Evolutionary conservation across 768 basidiomycete genomes (phyloP).

Genomic region (Amanita muscaria): DNA sequence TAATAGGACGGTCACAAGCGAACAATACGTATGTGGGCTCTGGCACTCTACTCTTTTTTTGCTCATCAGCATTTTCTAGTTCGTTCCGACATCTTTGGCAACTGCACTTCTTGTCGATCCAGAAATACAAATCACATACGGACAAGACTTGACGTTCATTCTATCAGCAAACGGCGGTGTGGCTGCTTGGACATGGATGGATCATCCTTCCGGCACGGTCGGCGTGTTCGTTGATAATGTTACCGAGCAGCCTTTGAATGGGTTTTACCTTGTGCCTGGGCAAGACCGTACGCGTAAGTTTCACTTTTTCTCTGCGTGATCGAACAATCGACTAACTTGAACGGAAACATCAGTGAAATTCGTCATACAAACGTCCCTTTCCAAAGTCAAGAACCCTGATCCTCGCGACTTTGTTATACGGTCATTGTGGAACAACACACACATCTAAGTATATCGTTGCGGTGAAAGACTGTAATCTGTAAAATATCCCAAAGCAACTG

Average conservation of each 20-base stretch:
- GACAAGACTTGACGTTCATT: slow-evolving; percentile 34
- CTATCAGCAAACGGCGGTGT: slow-evolving; percentile 47
- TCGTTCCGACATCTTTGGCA: slow-evolving; percentile 42
- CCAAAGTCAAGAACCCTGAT: slow-evolving; percentile 26
- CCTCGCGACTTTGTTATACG: slow-evolving; percentile 39
- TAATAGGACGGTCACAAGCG: slow-evolving; percentile 34
- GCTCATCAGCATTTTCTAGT: slow-evolving; percentile 23
- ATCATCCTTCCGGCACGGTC: slow-evolving; percentile 46
- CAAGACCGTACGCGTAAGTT: slow-evolving; percentile 41
- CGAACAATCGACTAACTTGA: too few species aligned
- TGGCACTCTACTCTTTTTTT: slow-evolving; percentile 6
- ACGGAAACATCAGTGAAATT: slow-evolving; percentile 32
- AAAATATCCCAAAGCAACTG: too few species aligned
- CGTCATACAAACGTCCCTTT: slow-evolving; percentile 29
- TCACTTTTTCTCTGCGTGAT: too few species aligned
- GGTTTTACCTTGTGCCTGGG: slow-evolving; percentile 48
- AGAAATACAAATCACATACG: slow-evolving; percentile 27
- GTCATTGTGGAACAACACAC: slow-evolving; percentile 48
- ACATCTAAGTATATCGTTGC: too few species aligned
- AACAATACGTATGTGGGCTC: slow-evolving; percentile 36
- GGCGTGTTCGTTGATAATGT: slow-evolving; percentile 40
- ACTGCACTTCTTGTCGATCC: slow-evolving; percentile 41
- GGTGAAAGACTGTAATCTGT: too few species aligned
- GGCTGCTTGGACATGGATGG: slow-evolving; percentile 51
- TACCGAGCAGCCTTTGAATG: slow-evolving; percentile 37